These are phyloP conservation scores for Solanum appendiculatum DNA, from an alignment of 257 asterid genomes.

Conservation along the genomic window DNA sequence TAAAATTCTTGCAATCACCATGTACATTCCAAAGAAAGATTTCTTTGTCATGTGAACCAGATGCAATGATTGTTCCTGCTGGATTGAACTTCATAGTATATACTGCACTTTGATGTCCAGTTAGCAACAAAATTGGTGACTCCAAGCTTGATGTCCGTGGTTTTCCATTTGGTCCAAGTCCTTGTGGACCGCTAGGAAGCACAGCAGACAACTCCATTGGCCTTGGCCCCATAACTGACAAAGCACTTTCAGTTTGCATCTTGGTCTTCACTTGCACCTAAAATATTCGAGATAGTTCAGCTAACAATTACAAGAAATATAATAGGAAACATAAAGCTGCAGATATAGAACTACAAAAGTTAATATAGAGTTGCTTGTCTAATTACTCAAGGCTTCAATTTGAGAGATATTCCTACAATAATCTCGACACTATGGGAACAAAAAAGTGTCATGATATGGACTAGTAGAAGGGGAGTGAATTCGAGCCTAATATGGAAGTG, in stretches of 20 bases:
- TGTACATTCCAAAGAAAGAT: slow-evolving; percentile 82
- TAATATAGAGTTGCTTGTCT: not conserved
- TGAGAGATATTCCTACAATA: not conserved
- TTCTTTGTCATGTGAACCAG: slow-evolving; percentile 92
- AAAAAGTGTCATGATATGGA: not conserved
- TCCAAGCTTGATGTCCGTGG: slow-evolving; percentile 75
- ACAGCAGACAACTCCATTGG: slow-evolving; percentile 58
- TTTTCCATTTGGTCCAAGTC: slow-evolving; percentile 47
- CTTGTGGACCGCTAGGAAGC: slow-evolving; percentile 29
- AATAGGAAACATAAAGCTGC: not conserved
- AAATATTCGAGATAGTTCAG: not conserved
- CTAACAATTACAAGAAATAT: not conserved
- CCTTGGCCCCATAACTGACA: slow-evolving; percentile 76
- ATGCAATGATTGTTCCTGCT: slow-evolving; percentile 72
- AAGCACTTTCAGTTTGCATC: slow-evolving; percentile 87
- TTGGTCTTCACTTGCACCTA: not conserved
- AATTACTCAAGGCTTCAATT: not conserved
- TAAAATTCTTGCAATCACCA: slow-evolving; percentile 85
- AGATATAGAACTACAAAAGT: not conserved
- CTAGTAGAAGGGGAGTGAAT: not conserved
- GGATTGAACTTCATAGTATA: slow-evolving; percentile 93
- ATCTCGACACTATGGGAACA: not conserved
- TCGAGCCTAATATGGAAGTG: not conserved
- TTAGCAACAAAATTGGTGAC: slow-evolving; percentile 81
- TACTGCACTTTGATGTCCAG: slow-evolving; percentile 90